Conservation (phyloP, 129 eudicot genomes). For the Silybum marianum region DNA sequence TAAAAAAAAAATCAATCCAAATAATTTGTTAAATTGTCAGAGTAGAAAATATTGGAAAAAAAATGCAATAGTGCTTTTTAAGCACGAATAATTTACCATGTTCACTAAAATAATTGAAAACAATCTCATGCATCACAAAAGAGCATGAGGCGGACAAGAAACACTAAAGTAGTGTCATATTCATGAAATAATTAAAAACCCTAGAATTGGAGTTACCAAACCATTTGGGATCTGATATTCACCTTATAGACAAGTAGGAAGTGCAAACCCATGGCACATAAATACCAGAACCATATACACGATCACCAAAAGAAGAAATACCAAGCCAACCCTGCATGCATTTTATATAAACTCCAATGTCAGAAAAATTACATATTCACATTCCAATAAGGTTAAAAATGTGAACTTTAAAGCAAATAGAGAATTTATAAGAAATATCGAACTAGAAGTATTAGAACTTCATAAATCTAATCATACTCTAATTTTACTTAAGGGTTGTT, state of each 20-base stretch:
- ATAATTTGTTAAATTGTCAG: background rate
- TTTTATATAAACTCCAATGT: background rate
- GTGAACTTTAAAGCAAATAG: background rate
- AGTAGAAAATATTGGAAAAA: background rate
- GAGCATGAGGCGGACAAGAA: background rate
- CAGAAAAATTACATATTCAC: constrained; percentile 3
- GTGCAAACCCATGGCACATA: constrained; percentile 63
- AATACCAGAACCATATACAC: constrained; percentile 67
- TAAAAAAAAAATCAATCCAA: background rate
- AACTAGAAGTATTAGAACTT: background rate
- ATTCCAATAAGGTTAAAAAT: background rate
- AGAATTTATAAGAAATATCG: background rate
- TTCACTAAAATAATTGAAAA: background rate
- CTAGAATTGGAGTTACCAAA: background rate
- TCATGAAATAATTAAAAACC: constrained; percentile 4
- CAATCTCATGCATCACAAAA: background rate
- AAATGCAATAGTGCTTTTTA: background rate
- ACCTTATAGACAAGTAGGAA: constrained; percentile 63
- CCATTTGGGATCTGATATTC: constrained; percentile 19
- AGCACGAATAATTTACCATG: background rate
- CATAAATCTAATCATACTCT: background rate
- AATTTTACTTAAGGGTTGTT: background rate
- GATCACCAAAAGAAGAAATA: constrained; percentile 60
- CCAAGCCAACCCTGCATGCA: constrained; percentile 68
- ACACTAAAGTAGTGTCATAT: background rate